Evolutionary conservation across 345 rosid species (phyloP).

Genomic region (Lepidium africanum): DNA sequence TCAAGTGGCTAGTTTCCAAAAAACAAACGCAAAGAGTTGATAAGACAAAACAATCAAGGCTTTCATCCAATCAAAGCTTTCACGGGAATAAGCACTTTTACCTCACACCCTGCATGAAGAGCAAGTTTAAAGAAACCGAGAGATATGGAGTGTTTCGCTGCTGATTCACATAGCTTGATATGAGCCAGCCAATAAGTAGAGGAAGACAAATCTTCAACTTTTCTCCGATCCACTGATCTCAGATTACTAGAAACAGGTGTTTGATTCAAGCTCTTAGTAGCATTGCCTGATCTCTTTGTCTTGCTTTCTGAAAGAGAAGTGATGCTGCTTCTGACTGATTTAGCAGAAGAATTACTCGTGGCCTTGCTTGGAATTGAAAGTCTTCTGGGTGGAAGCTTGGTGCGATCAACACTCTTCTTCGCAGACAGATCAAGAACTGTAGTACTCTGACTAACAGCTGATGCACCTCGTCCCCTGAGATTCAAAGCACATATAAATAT

Average conservation of each 20-base stretch:
- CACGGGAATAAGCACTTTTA: slow-evolving; percentile 1
- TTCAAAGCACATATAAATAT: not conserved
- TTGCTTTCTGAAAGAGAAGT: slow-evolving; percentile 59
- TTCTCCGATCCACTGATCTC: slow-evolving; percentile 43
- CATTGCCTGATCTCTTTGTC: slow-evolving; percentile 31
- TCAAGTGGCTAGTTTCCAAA: slow-evolving; percentile 49
- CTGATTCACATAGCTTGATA: slow-evolving; percentile 72
- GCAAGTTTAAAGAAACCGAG: slow-evolving; percentile 92
- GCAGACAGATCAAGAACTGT: slow-evolving; percentile 61
- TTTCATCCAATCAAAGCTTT: not conserved
- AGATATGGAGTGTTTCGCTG: slow-evolving; percentile 63
- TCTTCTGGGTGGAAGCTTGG: slow-evolving; percentile 72
- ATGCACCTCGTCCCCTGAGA: slow-evolving; percentile 38
- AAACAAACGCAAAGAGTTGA: not conserved
- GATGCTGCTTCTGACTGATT: slow-evolving; percentile 20
- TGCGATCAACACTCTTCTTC: slow-evolving; percentile 49
- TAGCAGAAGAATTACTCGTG: slow-evolving; percentile 29
- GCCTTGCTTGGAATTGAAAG: slow-evolving; percentile 61
- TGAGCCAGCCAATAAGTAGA: slow-evolving; percentile 70
- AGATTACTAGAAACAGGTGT: slow-evolving; percentile 50
- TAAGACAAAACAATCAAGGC: not conserved
- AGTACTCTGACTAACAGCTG: slow-evolving; percentile 67
- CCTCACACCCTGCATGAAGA: slow-evolving; percentile 81
- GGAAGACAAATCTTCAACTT: slow-evolving; percentile 40
- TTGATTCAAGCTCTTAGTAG: slow-evolving; percentile 35